A percentile compares a stretch with the other conserved stretches of the same genome.
Evolutionary conservation across 31 red algal genomes (phyloP).

Genomic region (Asparagopsis taxiformis): DNA sequence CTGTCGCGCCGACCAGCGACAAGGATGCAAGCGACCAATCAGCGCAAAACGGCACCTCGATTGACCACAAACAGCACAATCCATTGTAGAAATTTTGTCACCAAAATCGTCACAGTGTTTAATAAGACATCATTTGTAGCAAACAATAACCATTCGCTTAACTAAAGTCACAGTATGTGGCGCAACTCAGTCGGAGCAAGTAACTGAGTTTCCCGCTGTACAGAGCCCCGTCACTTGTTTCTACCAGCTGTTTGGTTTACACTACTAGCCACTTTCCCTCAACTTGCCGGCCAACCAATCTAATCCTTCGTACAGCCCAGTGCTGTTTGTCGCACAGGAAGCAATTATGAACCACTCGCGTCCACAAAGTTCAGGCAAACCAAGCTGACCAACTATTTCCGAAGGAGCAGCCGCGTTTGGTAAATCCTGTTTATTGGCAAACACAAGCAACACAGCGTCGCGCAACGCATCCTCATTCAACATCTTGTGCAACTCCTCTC

Average conservation of each 20-base stretch:
- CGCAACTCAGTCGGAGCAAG: no score
- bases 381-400: slow-evolving; percentile 46
- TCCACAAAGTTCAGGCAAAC: slow-evolving; percentile 33
- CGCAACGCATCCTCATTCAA: slow-evolving; percentile 63
- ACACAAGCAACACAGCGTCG: slow-evolving; percentile 57
- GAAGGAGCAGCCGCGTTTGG: slow-evolving; percentile 47
- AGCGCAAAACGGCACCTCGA: background rate
- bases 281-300: slow-evolving; percentile 25
- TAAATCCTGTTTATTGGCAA: slow-evolving; percentile 80
- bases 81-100: background rate
- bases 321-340: slow-evolving; percentile 73
- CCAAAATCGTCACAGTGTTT: background rate
- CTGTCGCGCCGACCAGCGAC: background rate
- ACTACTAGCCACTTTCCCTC: no score
- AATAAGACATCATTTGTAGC: background rate
- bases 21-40: background rate
- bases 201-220: no score
- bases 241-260: no score
- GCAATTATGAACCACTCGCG: slow-evolving; percentile 64
- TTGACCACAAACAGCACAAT: background rate
- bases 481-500: slow-evolving; percentile 75
- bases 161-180: background rate
- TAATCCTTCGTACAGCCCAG: slow-evolving; percentile 67
- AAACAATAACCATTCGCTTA: background rate
- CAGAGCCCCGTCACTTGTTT: no score